Percentiles rank a stretch among this genome's conserved stretches.
phyloP scores from a whole-genome alignment of 495 filamentous ascomycete genomes.

The Letharia lupina region DNA sequence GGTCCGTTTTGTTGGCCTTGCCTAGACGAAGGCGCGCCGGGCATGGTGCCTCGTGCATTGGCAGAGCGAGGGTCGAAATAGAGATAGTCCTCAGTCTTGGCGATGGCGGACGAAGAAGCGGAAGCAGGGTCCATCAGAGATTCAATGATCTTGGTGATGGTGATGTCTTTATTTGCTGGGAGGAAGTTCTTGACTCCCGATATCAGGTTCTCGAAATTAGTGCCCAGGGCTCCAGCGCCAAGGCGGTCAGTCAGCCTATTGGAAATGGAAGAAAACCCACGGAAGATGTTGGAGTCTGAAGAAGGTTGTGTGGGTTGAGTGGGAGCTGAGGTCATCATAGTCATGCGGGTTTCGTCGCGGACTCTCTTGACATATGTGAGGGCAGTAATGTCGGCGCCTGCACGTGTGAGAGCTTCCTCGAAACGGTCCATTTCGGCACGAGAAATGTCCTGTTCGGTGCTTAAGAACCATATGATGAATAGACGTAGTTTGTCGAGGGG shows the following conservation, averaged over 20 bases:
- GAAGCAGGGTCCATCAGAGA: constrained; percentile 94
- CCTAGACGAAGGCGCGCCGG: constrained; percentile 49
- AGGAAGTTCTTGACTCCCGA: constrained; percentile 99
- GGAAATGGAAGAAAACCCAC: constrained; percentile 81
- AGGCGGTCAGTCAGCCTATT: constrained; percentile 87
- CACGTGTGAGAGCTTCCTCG: constrained; percentile 70
- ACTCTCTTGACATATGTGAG: constrained; percentile 86
- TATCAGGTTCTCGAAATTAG: constrained; percentile 91
- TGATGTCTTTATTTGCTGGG: constrained; percentile 89
- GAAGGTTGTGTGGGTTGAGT: constrained; percentile 57
- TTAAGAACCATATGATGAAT: constrained; percentile 97
- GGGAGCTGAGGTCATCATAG: constrained; percentile 87
- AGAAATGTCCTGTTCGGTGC: constrained; percentile 81
- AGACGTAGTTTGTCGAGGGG: constrained; percentile 81
- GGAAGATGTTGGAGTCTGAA: constrained; percentile 65
- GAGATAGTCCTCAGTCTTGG: constrained; percentile 96
- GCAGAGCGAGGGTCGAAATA: constrained; percentile 95
- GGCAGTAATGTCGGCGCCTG: constrained; percentile 63
- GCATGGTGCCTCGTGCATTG: constrained; percentile 89
- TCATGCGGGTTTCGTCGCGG: constrained; percentile 94
- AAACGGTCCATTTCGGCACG: constrained; percentile 77
- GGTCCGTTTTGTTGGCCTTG: constrained; percentile 38
- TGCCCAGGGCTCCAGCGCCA: constrained; percentile 77
- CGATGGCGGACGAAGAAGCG: constrained; percentile 83
- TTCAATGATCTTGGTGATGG: constrained; percentile 94